These are phyloP conservation scores for Phytophthora tentaculata DNA, from an alignment of 352 stramenopile genomes.

Conservation along the genomic window DNA sequence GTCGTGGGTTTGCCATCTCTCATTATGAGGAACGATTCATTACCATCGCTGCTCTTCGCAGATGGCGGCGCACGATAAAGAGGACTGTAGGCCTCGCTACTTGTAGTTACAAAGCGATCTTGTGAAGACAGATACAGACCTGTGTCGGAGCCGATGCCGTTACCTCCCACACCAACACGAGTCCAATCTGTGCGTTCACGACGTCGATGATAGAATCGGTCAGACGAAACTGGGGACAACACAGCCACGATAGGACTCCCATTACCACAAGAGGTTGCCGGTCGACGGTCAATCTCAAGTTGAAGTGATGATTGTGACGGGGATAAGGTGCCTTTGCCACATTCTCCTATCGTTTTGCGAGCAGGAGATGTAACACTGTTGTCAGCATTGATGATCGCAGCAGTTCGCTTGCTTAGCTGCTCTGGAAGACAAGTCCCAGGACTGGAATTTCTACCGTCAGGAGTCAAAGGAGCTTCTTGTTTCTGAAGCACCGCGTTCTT, in stretches of 20 bases:
- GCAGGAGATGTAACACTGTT: constrained; percentile 5
- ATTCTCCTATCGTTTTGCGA: constrained; percentile 1
- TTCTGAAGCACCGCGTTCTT: constrained; percentile 12
- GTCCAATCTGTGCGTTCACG: constrained; percentile 77
- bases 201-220: constrained; percentile 64
- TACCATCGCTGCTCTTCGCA: constrained; percentile 11
- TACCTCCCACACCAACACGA: constrained; percentile 73
- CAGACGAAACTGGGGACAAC: constrained; percentile 45
- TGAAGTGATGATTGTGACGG: constrained; percentile 37
- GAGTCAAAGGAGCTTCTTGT: background rate
- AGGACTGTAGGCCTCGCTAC: constrained; percentile 56
- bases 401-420: constrained; percentile 55
- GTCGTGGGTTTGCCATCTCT: constrained; percentile 39
- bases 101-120: constrained; percentile 71
- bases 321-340: constrained; percentile 14
- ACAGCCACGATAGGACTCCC: constrained; percentile 33
- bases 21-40: constrained; percentile 43
- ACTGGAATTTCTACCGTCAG: constrained; percentile 14
- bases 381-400: constrained; percentile 20
- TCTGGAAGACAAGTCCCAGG: constrained; percentile 56
- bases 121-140: constrained; percentile 45
- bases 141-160: constrained; percentile 55
- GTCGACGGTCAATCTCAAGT: constrained; percentile 30
- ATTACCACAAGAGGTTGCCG: constrained; percentile 18
- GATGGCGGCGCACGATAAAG: constrained; percentile 39